Conservation (phyloP, 441 rosid genomes). For the Daphne laureola region DNA sequence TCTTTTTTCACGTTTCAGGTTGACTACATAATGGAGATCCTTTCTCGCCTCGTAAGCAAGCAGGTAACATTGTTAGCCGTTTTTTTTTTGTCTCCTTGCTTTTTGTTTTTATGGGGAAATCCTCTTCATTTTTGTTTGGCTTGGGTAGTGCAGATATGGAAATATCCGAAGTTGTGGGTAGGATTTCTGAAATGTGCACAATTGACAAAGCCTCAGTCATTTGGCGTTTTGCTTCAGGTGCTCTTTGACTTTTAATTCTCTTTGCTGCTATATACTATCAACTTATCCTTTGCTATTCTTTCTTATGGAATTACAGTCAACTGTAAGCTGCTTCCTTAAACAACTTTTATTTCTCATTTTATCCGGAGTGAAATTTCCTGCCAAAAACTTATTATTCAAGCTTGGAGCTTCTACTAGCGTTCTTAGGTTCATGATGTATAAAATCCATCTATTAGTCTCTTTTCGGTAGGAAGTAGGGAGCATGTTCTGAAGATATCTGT, state of each 20-base stretch:
- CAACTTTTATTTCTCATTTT: too few species aligned
- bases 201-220: slow-evolving; percentile 88
- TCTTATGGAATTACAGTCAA: too few species aligned
- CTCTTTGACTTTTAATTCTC: slow-evolving; percentile 12
- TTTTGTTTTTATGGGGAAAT: too few species aligned
- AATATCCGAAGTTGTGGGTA: slow-evolving; percentile 96
- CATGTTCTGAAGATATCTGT: too few species aligned
- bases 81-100: slow-evolving; percentile 2
- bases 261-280: not conserved
- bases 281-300: too few species aligned
- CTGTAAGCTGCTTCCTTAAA: too few species aligned
- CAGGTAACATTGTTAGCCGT: slow-evolving; percentile 48
- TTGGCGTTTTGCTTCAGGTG: slow-evolving; percentile 93
- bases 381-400: too few species aligned
- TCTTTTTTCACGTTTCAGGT: slow-evolving; percentile 39
- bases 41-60: slow-evolving; percentile 91
- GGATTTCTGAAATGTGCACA: slow-evolving; percentile 93
- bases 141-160: slow-evolving; percentile 76
- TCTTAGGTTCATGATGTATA: too few species aligned
- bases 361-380: too few species aligned
- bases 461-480: too few species aligned
- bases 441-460: too few species aligned
- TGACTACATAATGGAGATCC: slow-evolving; percentile 92
- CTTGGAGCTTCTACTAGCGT: too few species aligned
- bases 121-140: slow-evolving; percentile 10